A percentile compares a stretch with the other conserved stretches of the same genome.
Conservation (phyloP, 164 flowering plant species). For the Sextonia rubra region DNA sequence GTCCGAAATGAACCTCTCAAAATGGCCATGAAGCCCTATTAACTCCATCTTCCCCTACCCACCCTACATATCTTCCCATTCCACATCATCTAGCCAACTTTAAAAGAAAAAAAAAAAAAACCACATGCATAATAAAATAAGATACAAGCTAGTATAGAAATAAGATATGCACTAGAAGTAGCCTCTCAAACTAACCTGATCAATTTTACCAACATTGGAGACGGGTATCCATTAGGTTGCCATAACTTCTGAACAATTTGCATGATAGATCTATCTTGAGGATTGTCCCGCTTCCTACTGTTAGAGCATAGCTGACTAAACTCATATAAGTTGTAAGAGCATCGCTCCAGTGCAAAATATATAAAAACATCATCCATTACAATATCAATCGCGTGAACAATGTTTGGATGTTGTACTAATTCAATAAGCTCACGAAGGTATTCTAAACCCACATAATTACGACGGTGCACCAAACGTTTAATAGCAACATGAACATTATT, state of each 20-base stretch:
- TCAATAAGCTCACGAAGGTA: conserved; percentile 87
- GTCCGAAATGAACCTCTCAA: too few species aligned
- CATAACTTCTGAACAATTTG: conserved; percentile 35
- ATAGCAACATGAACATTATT: conserved; percentile 76
- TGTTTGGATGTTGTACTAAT: conserved; percentile 81
- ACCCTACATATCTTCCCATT: too few species aligned
- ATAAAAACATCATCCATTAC: conserved; percentile 84
- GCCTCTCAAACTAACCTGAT: conserved; percentile 49
- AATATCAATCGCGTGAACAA: conserved; percentile 82
- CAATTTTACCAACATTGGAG: conserved; percentile 44
- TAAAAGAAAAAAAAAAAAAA: too few species aligned
- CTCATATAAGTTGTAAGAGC: conserved; percentile 68
- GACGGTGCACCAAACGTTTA: conserved; percentile 78
- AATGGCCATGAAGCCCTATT: too few species aligned
- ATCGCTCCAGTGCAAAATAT: conserved; percentile 81
- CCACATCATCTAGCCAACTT: too few species aligned
- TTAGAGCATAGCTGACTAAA: conserved; percentile 36
- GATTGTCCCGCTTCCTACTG: conserved; percentile 12
- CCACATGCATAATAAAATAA: too few species aligned
- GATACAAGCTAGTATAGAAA: too few species aligned
- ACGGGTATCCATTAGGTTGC: conserved; percentile 60
- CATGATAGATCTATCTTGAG: conserved; percentile 18
- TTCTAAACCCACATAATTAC: conserved; percentile 74
- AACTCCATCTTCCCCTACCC: too few species aligned
- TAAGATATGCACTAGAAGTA: neutral